phyloP scores from a whole-genome alignment of 73 alveolate species.

The Paramecium pentaurelia region DNA sequence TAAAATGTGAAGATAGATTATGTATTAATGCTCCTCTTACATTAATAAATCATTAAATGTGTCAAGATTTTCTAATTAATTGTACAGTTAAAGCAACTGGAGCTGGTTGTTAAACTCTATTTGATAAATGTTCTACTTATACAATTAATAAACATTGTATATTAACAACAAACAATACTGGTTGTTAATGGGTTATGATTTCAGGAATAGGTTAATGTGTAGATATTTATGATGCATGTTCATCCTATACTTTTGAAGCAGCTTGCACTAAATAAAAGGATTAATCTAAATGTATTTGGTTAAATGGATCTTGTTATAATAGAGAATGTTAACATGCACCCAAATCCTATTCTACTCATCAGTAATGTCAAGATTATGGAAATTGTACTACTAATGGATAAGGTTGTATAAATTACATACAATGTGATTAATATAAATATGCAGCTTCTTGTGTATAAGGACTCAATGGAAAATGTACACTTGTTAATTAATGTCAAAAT shows the following conservation, averaged over 20 bases:
- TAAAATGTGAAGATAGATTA: not conserved
- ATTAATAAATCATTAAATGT: not conserved
- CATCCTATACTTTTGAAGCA: not conserved
- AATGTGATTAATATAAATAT: not conserved
- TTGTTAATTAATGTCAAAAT: not conserved
- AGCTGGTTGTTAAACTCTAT: not conserved
- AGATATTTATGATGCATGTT: not conserved
- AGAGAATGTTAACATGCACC: not conserved
- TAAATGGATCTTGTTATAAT: not conserved
- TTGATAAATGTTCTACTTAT: not conserved
- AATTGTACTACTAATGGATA: conserved; percentile 3
- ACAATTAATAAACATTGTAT: not conserved
- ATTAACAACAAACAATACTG: not conserved
- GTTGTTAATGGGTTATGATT: not conserved
- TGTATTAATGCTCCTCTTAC: conserved; percentile 3
- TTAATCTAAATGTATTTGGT: not conserved
- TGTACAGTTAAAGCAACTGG: not conserved
- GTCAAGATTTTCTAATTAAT: not conserved
- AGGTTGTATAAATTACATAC: not conserved
- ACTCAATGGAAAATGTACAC: not conserved
- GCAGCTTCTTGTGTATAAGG: not conserved
- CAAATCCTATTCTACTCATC: not conserved
- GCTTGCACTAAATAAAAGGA: not conserved
- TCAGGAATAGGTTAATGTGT: not conserved
- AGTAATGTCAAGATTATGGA: not conserved